phyloP scores from a whole-genome alignment of 2,329 filamentous ascomycete genomes.

The Aspergillus felis region DNA sequence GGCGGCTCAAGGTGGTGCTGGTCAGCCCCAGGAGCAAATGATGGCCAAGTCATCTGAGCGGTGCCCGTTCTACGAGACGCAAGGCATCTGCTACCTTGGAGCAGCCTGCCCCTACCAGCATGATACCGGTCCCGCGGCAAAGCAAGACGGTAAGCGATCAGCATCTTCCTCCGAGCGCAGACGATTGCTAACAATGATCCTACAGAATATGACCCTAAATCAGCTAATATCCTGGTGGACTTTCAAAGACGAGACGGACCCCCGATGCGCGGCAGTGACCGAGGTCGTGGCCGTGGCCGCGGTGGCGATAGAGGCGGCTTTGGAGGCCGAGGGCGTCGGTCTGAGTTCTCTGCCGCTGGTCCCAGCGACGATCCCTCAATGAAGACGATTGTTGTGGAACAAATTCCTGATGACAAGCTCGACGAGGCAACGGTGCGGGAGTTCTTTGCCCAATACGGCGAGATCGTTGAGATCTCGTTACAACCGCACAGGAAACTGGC shows the following conservation, averaged over 20 bases:
- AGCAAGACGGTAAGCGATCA: slow-evolving; percentile 33
- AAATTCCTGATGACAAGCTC: slow-evolving; percentile 57
- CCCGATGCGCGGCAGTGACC: slow-evolving; percentile 25
- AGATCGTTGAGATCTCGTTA: slow-evolving; percentile 52
- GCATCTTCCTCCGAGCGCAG: not conserved
- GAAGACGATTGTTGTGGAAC: slow-evolving; percentile 57
- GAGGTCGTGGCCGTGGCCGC: slow-evolving; percentile 37
- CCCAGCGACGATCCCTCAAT: slow-evolving; percentile 51
- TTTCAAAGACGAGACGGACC: slow-evolving; percentile 22
- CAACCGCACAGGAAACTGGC: slow-evolving; percentile 53
- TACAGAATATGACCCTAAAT: slow-evolving; percentile 53
- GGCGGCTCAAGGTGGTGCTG: slow-evolving; percentile 21
- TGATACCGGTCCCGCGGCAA: slow-evolving; percentile 41
- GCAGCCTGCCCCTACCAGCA: slow-evolving; percentile 57
- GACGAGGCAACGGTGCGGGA: slow-evolving; percentile 50
- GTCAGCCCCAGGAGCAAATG: slow-evolving; percentile 27
- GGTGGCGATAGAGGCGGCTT: slow-evolving; percentile 43
- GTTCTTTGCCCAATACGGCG: slow-evolving; percentile 58
- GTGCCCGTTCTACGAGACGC: slow-evolving; percentile 56
- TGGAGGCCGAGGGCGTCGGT: slow-evolving; percentile 40
- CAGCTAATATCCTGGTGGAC: slow-evolving; percentile 42
- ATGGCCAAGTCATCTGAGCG: slow-evolving; percentile 36
- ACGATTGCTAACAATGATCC: not conserved
- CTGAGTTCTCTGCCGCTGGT: slow-evolving; percentile 52
- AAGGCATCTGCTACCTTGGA: slow-evolving; percentile 56